A percentile compares a stretch with the other conserved stretches of the same genome.
Evolutionary conservation across 2,329 filamentous ascomycete genomes (phyloP).

Genomic region (Phyllosticta paracitricarpa): DNA sequence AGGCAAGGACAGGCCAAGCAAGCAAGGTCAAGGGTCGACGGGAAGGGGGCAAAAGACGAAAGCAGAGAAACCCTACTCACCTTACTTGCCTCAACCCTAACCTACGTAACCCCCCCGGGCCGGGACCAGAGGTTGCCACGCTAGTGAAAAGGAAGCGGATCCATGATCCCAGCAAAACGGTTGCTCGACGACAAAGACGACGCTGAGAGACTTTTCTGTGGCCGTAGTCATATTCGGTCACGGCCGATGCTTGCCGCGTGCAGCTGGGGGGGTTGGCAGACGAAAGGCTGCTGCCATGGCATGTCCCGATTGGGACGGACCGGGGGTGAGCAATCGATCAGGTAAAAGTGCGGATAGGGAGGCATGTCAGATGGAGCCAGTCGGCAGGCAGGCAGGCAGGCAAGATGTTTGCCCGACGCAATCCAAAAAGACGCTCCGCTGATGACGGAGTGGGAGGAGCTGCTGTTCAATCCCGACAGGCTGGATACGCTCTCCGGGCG

Average conservation of each 20-base stretch:
- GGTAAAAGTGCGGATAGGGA: not conserved
- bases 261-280: not conserved
- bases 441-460: not conserved
- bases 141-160: not conserved
- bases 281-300: not conserved
- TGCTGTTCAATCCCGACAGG: not conserved
- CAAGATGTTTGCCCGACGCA: not conserved
- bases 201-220: not conserved
- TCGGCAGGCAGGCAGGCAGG: not conserved
- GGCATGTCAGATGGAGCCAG: not conserved
- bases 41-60: not conserved
- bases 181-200: not conserved
- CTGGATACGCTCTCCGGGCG: not conserved
- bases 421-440: not conserved
- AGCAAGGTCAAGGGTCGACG: not conserved
- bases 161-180: not conserved
- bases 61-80: not conserved
- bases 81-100: not conserved
- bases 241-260: not conserved
- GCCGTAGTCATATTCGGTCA: not conserved
- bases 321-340: not conserved
- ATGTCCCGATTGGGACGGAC: not conserved
- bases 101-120: not conserved
- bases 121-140: not conserved
- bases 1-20: not conserved